Base-by-base conservation (phyloP, 176 grass and related monocot genomes). In the Oropetium thomaeum region DNA sequence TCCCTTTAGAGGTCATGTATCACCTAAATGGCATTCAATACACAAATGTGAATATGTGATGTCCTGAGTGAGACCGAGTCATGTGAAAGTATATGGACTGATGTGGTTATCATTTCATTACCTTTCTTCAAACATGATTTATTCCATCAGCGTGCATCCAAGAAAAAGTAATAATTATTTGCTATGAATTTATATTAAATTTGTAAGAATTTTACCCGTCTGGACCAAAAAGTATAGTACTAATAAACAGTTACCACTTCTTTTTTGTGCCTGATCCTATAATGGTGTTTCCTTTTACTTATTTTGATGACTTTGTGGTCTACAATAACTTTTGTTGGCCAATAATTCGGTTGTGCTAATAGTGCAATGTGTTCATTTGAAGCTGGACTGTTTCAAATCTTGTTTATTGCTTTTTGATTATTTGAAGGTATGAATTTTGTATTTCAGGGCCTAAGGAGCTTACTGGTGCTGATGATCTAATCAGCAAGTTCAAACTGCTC, bases 401-500 rank as follows among this genome's bases (percentile, higher is more conserved):
- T 62, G 27, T 55, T 62, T 62, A 23, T 53, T 54, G 61, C 43
- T 74, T 68, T 62, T 31, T 30, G 34, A 8, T 0, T 28, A 7
- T 42, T 58, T 16, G 3, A 67, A 73, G 23, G 49, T 67, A 82
- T 28, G 39, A 12, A 10, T 78, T 62, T 34, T 41, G 35, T 44
- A 67, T 88, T 81, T 69, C 79, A 99, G 96, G 96, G 53, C 96
- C 89, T 47, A 87, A 82, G 81, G 96, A 99, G 75, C 91, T 90
- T 41, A 95, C 85, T 62, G 96, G 96, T 60, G 87, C 91, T 70
- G 79, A 90, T 64, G 96, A 99, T 95, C 84, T 99, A 73, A 90
- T 99, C 64, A 95, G 55, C 78, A 89, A 88, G 71, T 92, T 89
- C 89, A 99, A 92, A 84, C 64, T 99, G 67, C 74, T 69, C 35